Evolutionary conservation across 179 eudicot genomes (phyloP), one percentile per base, ranked within the genome.

Genomic region (Silene coronaria): DNA sequence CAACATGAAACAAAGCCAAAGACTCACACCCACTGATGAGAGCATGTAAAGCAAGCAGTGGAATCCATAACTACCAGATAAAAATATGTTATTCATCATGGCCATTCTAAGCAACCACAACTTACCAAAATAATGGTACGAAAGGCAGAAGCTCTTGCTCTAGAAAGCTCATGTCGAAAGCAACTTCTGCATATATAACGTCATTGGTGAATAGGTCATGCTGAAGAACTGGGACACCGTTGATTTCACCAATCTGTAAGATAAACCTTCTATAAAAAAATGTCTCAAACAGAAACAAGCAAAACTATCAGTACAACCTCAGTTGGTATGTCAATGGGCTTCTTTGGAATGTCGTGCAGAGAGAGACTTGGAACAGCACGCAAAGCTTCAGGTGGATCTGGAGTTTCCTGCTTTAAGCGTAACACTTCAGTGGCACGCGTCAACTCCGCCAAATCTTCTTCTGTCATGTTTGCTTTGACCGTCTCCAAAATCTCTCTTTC

Each of bases 181-280:
- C 97, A 72, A 92, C 88, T 87, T 92, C 97, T 55, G 91, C 76
- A 78, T 95, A 95, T 73, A 95, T 76, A 59, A 95, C 93, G 81
- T 95, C 99, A 73, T 95, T 95, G 34, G 99, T 95, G 85, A 95
- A 95, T 53, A 95, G 88, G 83, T 95, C 97, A 77, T 95, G 99
- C 87, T 80, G 90, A 85, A 95, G 86, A 71, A 89, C 88, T 74
- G 86, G 88, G 73, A 87, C 91, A 34, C 97, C 97, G 77, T 90
- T 82, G 73, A 95, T 86, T 77, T 87, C 85, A 34, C 95, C 97
- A 77, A 95, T 80, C 99, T 95, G 84, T 74, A 86, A 78, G 55
- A 76, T 28, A 68, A 30, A 73, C 72, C 64, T 16, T 69, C 32
- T 63, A 45, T 26, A 75, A 67, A 45, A 75, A 89, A 27, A 32